Evolutionary conservation across 768 basidiomycete species (phyloP).

Genomic region (Strobilomyces dryophilus): DNA sequence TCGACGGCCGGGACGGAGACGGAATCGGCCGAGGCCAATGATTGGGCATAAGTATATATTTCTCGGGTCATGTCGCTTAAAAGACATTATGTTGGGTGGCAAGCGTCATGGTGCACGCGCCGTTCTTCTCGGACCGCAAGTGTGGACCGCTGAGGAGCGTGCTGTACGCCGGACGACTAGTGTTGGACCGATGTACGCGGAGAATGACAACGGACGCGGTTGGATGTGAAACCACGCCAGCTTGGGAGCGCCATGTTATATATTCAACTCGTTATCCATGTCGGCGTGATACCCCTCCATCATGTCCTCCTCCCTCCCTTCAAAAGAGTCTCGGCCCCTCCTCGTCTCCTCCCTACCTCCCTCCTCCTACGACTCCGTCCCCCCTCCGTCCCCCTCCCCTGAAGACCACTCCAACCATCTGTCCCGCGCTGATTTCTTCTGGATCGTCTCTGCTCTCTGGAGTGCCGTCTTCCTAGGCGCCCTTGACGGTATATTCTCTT

Average conservation of each 20-base stretch:
- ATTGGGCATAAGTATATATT: no score
- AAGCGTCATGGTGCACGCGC: background rate
- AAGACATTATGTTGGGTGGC: background rate
- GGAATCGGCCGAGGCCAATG: no score
- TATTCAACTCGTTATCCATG: slow-evolving; percentile 10
- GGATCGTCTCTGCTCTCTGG: slow-evolving; percentile 79
- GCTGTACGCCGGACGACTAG: background rate
- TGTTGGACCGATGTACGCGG: slow-evolving; percentile 25
- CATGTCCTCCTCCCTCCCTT: slow-evolving; percentile 34
- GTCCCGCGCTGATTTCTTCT: slow-evolving; percentile 52
- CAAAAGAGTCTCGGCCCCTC: slow-evolving; percentile 53
- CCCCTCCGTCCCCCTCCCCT: slow-evolving; percentile 26
- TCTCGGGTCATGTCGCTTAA: background rate
- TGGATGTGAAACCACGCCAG: slow-evolving; percentile 19
- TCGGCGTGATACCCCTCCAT: background rate
- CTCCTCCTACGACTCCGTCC: slow-evolving; percentile 42
- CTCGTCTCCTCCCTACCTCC: slow-evolving; percentile 32
- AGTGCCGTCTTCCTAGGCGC: slow-evolving; percentile 81
- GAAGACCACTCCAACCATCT: slow-evolving; percentile 38
- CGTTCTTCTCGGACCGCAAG: slow-evolving; percentile 1
- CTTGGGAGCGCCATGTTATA: slow-evolving; percentile 17
- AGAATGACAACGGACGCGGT: slow-evolving; percentile 26
- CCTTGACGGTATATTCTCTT: slow-evolving; percentile 62
- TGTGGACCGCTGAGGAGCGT: background rate
- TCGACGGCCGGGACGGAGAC: no score